Evolutionary conservation across 331 rosid species (phyloP), one percentile per base, ranked within the genome.

Genomic region (Acacia concinna): DNA sequence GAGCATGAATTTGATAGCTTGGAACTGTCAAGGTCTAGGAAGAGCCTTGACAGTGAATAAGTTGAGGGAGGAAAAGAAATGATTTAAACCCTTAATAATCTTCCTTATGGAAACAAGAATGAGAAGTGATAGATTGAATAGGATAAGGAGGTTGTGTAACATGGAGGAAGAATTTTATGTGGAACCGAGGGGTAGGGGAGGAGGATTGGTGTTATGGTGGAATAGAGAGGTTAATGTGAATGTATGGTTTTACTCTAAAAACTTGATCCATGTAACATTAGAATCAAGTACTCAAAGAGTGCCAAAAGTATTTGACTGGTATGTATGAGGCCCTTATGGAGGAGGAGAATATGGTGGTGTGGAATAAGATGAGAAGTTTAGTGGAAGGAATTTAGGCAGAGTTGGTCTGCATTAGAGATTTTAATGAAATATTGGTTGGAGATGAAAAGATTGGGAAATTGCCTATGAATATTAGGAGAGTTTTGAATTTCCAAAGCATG

Each of bases 331-430:
- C 51, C 0, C 20, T 6, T 2, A 44, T 6, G 0, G 6, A 2
- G 0, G 20, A 44, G 51, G 11, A 20, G 1, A 44, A 44, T 1
- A 44, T 43, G 51, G 3, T 44, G 20, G 51, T 44, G 0, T 44
- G 51, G 51, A 44, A 14, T 3, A 44, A 44, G 3, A 2, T 44
- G 1, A 44, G 6, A 11, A 44, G 51, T 14, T 44, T 2, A 11
- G 6, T 1, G 3, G n/a, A 44, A 14, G 1, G 4, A 13, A 2
- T 2, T n/a, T n/a, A n/a, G n/a, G n/a, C 4, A 0, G n/a, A n/a
- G n/a, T 44, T 20, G 20, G 0, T 44, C 2, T 13, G 51, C 14
- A 2, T 44, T 0, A 20, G 51, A 2, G 51, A 44, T 14, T 44
- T 44, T 3, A 44, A 44, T 14, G 20, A 44, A 11, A 20, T 14